Conservation (phyloP, 495 filamentous ascomycete species). For the Penicillium lagena region DNA sequence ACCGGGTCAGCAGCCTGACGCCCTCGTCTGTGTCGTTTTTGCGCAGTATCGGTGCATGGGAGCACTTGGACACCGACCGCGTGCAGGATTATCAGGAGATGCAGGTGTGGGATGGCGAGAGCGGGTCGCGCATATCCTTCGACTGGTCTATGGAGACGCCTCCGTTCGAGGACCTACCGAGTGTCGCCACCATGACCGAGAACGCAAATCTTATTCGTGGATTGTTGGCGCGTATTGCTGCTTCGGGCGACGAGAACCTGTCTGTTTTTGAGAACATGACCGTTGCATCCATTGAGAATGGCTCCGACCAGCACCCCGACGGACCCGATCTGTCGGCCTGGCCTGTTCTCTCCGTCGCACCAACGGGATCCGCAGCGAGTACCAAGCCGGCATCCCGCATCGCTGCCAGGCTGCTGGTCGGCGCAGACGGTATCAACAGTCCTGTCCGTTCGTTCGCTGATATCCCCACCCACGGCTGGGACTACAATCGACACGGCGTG, state of each 20-base stretch:
- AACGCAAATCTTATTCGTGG: slow-evolving; percentile 81
- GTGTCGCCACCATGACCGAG: slow-evolving; percentile 94
- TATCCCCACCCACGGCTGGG: slow-evolving; percentile 82
- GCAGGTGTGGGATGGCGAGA: slow-evolving; percentile 95
- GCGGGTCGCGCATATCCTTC: slow-evolving; percentile 80
- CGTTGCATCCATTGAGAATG: slow-evolving; percentile 72
- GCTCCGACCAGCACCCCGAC: slow-evolving; percentile 49
- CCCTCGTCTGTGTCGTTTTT: slow-evolving; percentile 71
- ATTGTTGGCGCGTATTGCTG: slow-evolving; percentile 62
- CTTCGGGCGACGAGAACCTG: slow-evolving; percentile 54
- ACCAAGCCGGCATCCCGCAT: slow-evolving; percentile 39
- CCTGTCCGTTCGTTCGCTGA: slow-evolving; percentile 87
- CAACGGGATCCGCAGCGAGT: slow-evolving; percentile 27
- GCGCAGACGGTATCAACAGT: slow-evolving; percentile 91
- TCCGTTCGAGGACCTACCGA: slow-evolving; percentile 41
- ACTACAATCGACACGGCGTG: slow-evolving; percentile 84
- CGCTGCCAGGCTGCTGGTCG: slow-evolving; percentile 77
- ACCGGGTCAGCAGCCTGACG: slow-evolving; percentile 91
- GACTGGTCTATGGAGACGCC: slow-evolving; percentile 56
- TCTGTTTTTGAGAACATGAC: slow-evolving; percentile 66
- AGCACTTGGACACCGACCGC: slow-evolving; percentile 60
- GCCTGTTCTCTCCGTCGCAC: slow-evolving; percentile 70
- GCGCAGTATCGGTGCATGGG: slow-evolving; percentile 78
- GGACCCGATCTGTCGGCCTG: slow-evolving; percentile 75
- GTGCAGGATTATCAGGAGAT: slow-evolving; percentile 87